Conservation (phyloP, 805 yeast species). For the Phaffomyces thermotolerans region DNA sequence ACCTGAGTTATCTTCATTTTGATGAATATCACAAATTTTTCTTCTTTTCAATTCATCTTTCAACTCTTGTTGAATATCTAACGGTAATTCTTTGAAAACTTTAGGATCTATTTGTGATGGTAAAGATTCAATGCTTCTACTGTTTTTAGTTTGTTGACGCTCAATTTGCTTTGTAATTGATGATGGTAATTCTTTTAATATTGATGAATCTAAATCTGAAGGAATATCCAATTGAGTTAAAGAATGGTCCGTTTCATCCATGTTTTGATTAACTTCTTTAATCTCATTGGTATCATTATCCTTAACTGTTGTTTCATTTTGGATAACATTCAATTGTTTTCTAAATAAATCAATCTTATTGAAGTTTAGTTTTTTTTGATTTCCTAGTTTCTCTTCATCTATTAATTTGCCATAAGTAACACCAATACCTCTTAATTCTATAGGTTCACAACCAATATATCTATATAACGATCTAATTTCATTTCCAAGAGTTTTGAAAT, state of each 20-base stretch:
- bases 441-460: conserved; percentile 49
- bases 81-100: conserved; percentile 42
- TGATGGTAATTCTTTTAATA: conserved; percentile 42
- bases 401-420: conserved; percentile 56
- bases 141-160: not conserved
- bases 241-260: not conserved
- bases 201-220: conserved; percentile 23
- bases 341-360: conserved; percentile 13
- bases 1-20: conserved; percentile 3
- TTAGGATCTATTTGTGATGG: conserved; percentile 24
- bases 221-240: conserved; percentile 23
- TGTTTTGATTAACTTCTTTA: not conserved
- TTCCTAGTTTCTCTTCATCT: conserved; percentile 21
- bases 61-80: conserved; percentile 58
- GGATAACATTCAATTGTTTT: not conserved
- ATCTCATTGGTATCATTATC: not conserved
- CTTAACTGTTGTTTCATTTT: not conserved
- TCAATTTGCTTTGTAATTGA: conserved; percentile 2
- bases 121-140: conserved; percentile 11
- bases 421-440: conserved; percentile 73
- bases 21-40: conserved; percentile 3
- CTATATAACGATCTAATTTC: conserved; percentile 53
- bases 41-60: conserved; percentile 43
- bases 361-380: conserved; percentile 31
- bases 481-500: conserved; percentile 50